Evolutionary conservation across 202 grass and related monocot genomes (phyloP).

Genomic region (Panicum virgatum): DNA sequence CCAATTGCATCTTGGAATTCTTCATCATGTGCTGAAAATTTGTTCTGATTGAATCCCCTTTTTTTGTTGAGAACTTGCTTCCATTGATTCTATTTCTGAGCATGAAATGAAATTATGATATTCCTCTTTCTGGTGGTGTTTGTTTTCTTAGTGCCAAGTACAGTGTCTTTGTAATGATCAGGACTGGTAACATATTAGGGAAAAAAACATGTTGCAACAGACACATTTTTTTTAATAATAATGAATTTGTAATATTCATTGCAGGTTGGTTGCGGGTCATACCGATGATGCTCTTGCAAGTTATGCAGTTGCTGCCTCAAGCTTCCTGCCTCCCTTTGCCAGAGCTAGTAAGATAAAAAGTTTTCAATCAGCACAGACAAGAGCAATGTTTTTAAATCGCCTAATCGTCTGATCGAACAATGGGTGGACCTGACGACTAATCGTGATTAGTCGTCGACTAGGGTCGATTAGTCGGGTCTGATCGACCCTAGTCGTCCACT

Average conservation of each 20-base stretch:
- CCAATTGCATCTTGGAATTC: background rate
- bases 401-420: too few relatives aligned
- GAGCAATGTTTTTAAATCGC: too few relatives aligned
- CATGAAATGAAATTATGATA: background rate
- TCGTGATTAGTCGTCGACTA: too few relatives aligned
- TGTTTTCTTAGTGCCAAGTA: background rate
- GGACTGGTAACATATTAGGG: background rate
- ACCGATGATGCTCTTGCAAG: conserved; percentile 72
- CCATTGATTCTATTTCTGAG: background rate
- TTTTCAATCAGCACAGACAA: background rate
- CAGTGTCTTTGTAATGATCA: background rate
- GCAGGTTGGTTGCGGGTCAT: conserved; percentile 39
- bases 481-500: too few relatives aligned
- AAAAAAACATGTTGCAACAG: background rate
- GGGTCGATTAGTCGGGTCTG: too few relatives aligned
- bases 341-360: conserved; percentile 44
- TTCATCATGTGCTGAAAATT: background rate
- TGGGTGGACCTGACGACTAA: too few relatives aligned
- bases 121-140: background rate
- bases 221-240: background rate
- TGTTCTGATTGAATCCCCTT: background rate
- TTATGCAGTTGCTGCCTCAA: conserved; percentile 73
- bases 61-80: background rate
- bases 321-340: conserved; percentile 66
- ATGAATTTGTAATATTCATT: conserved; percentile 12